Evolutionary conservation across 768 basidiomycete genomes (phyloP).

Genomic region (Pholiota conissans): DNA sequence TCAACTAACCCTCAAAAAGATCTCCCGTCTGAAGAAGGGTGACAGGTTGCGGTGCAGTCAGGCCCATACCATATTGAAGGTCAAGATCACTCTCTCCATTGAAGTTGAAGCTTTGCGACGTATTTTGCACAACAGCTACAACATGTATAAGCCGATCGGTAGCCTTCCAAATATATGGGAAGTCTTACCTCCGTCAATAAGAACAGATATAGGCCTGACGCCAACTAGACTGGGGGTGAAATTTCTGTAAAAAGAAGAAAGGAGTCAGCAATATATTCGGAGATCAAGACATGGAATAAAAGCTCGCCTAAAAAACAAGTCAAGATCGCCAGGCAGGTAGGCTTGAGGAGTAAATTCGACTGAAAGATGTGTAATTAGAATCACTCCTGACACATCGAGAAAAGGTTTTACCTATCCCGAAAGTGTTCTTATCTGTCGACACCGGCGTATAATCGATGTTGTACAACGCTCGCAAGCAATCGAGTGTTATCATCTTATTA

Average conservation of each 20-base stretch:
- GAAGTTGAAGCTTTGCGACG: slow-evolving; percentile 36
- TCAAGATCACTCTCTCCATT: slow-evolving; percentile 63
- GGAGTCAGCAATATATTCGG: neutral
- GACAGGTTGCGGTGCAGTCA: slow-evolving; percentile 37
- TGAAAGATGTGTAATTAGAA: slow-evolving; percentile 13
- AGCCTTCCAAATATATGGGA: neutral
- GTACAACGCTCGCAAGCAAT: slow-evolving; percentile 42
- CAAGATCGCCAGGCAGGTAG: slow-evolving; percentile 42
- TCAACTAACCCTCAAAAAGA: slow-evolving; percentile 31
- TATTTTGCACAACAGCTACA: slow-evolving; percentile 44
- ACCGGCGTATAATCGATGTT: slow-evolving; percentile 33
- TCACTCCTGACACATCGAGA: neutral
- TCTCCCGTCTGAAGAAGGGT: slow-evolving; percentile 47
- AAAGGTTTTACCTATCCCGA: slow-evolving; percentile 33
- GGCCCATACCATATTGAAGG: slow-evolving; percentile 54
- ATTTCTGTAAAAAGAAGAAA: slow-evolving; percentile 21
- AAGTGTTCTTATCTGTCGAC: slow-evolving; percentile 34
- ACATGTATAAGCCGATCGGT: neutral
- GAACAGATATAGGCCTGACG: slow-evolving; percentile 30
- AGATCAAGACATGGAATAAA: neutral
- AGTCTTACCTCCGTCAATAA: slow-evolving; percentile 33
- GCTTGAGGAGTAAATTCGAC: slow-evolving; percentile 56
- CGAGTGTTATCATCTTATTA: slow-evolving; percentile 33
- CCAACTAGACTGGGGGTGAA: slow-evolving; percentile 39
- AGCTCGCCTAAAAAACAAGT: slow-evolving; percentile 39